phyloP scores from a whole-genome alignment of 768 basidiomycete species.

The Leucocoprinus birnbaumii region DNA sequence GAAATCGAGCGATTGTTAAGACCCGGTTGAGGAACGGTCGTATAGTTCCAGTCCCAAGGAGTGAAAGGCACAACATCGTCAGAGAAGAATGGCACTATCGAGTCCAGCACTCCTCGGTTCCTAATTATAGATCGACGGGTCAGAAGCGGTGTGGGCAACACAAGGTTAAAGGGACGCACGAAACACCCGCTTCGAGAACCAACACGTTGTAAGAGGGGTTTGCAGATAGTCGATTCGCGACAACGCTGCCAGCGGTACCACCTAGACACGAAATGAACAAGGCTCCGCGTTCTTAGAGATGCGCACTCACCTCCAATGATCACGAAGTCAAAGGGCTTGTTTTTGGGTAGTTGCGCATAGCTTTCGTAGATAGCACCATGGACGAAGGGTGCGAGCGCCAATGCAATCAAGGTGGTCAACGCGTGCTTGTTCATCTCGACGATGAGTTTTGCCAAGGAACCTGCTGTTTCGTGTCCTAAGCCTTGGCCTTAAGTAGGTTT shows the following conservation, averaged over 20 bases:
- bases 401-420: not conserved
- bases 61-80: slow-evolving; percentile 12
- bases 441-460: no score
- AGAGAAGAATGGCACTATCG: slow-evolving; percentile 12
- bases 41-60: slow-evolving; percentile 32
- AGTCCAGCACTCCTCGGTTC: slow-evolving; percentile 9
- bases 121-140: not conserved
- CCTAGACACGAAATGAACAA: not conserved
- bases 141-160: not conserved
- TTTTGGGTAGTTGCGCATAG: not conserved
- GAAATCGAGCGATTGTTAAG: slow-evolving; percentile 22
- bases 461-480: no score
- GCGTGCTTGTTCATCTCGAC: not conserved
- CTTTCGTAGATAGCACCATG: not conserved
- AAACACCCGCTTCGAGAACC: slow-evolving; percentile 8
- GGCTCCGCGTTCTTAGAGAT: not conserved
- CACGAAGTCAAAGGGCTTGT: not conserved
- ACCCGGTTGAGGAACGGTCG: slow-evolving; percentile 27
- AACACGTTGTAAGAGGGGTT: slow-evolving; percentile 2
- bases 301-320: not conserved
- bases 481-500: no score
- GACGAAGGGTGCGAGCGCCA: not conserved
- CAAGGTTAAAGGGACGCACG: slow-evolving; percentile 9
- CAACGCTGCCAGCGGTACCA: slow-evolving; percentile 17
- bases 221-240: slow-evolving; percentile 11